Base-by-base conservation (phyloP, 2,329 filamentous ascomycete genomes). In the Chaetomium sp. region DNA sequence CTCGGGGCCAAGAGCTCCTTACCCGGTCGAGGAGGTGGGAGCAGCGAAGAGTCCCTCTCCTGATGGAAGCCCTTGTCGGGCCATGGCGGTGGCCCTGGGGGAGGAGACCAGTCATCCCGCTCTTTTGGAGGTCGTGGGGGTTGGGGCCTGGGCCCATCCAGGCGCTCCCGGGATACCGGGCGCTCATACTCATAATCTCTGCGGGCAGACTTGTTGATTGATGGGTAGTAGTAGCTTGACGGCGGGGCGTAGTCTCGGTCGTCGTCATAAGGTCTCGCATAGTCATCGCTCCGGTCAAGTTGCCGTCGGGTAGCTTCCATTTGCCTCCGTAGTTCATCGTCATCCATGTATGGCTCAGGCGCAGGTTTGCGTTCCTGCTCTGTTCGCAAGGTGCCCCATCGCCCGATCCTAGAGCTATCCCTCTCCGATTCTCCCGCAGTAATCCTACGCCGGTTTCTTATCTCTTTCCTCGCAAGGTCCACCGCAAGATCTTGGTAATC, bases 401-500 rank as follows among this genome's bases (percentile, higher is more conserved):
- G 19, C 19, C 19, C 19, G 19, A 27, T 27, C 8, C 83, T 75
- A 42, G 81, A 78, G 51, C 73, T 72, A 55, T 78, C 76, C 59
- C 85, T 80, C 57, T 83, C 79, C 53, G 81, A 78, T 49, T 78
- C 76, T 0, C 78, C 74, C 1, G 79, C 82, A 33, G 81, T 77
- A 61, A 82, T 78, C 36, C 79, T 77, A 33, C 88, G 85, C 61
- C 89, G 78, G 43, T 87, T 78, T 54, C 74, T 76, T 55, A 91
- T 79, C 70, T 95, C 89, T 54, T 81, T 80, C 59, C 86, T 84
- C 0, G 89, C 89, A 35, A 95, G 70, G 61, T 86, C 81, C 6
- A 95, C 84, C 0, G 90, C 91, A 46, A 95, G 72, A 9, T 91
- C 86, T 59, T 84, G 80, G 59, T 95, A 78, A 55, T 90, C 82